Evolutionary conservation across 495 filamentous ascomycete species (phyloP).

Genomic region (Letharia columbiana): DNA sequence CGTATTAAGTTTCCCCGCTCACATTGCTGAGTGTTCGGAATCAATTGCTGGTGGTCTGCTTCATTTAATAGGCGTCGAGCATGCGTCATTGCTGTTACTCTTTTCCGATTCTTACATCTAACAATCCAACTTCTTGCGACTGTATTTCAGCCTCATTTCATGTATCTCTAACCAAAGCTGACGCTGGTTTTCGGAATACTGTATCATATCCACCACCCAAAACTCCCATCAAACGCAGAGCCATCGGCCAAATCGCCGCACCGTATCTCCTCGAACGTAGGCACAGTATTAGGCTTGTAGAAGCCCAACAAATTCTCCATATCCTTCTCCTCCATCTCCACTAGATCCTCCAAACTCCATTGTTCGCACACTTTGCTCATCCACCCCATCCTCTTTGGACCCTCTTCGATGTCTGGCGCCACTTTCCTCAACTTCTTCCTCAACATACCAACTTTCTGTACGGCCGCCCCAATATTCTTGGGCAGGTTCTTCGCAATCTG

Average conservation of each 20-base stretch:
- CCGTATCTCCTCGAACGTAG: conserved; percentile 35
- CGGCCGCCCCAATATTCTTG: conserved; percentile 66
- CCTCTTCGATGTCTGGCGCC: conserved; percentile 63
- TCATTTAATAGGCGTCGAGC: neutral
- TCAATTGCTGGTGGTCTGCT: neutral
- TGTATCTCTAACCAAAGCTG: neutral
- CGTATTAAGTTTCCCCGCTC: neutral
- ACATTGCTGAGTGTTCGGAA: neutral
- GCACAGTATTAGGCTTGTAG: conserved; percentile 48
- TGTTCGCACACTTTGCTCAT: conserved; percentile 86
- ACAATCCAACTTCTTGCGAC: neutral
- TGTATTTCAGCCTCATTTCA: neutral
- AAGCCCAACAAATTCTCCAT: conserved; percentile 68
- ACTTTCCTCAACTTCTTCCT: conserved; percentile 69
- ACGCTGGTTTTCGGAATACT: neutral
- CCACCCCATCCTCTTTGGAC: conserved; percentile 89
- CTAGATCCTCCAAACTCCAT: conserved; percentile 80
- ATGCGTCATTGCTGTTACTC: neutral
- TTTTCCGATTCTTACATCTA: neutral
- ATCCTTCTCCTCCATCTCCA: conserved; percentile 72
- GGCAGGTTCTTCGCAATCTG: conserved; percentile 74
- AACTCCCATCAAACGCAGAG: conserved; percentile 31
- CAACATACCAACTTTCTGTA: conserved; percentile 71
- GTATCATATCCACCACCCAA: conserved; percentile 29
- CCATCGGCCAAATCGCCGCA: conserved; percentile 11